A percentile compares a stretch with the other conserved stretches of the same genome.
Evolutionary conservation across 306 rosid genomes (phyloP).

Genomic region (Sesbania bispinosa): DNA sequence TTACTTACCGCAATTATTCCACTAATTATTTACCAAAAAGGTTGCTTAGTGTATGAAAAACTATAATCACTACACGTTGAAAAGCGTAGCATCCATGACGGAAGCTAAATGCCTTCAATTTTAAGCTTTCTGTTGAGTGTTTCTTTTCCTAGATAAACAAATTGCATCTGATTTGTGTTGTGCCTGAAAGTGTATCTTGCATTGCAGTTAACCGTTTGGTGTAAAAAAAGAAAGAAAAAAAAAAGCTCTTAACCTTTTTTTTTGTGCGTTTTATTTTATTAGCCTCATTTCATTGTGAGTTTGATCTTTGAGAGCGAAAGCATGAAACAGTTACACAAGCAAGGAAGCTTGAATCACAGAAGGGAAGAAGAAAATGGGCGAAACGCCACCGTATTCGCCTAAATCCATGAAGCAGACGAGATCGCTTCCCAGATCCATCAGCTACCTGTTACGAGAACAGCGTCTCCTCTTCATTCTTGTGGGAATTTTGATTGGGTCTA

Average conservation of each 20-base stretch:
- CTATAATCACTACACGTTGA: constrained; percentile 7
- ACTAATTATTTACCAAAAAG: background rate
- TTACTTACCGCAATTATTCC: background rate
- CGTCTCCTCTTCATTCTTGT: constrained; percentile 80
- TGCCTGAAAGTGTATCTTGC: background rate
- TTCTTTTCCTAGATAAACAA: background rate
- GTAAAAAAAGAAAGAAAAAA: background rate
- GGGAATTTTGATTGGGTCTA: constrained; percentile 84
- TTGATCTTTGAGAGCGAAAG: background rate
- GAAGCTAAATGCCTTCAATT: constrained; percentile 11
- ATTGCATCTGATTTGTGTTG: background rate
- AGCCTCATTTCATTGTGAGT: background rate
- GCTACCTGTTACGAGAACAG: constrained; percentile 76
- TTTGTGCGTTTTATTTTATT: background rate
- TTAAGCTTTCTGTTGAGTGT: constrained; percentile 12
- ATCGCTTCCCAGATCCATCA: constrained; percentile 89
- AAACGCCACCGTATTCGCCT: constrained; percentile 63
- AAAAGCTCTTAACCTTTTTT: background rate
- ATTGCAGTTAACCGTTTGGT: background rate
- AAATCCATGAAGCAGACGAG: constrained; percentile 64
- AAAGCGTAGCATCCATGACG: background rate
- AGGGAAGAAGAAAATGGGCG: constrained; percentile 71
- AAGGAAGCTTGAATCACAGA: constrained; percentile 55
- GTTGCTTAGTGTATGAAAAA: background rate
- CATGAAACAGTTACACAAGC: constrained; percentile 73